Conservation (phyloP, 306 rosid species). For the Glycine tomentella region DNA sequence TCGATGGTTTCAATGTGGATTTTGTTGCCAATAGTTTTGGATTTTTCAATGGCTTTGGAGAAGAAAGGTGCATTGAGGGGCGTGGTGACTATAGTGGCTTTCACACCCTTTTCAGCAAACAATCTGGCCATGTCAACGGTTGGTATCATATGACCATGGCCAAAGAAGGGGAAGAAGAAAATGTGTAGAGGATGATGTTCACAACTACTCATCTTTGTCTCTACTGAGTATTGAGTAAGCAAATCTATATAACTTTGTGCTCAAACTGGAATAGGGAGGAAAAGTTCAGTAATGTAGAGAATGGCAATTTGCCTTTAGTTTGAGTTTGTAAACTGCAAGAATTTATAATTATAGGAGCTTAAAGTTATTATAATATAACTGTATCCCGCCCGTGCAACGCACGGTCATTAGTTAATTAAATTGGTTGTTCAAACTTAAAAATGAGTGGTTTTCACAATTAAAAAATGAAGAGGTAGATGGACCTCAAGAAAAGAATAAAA, state of each 20-base stretch:
- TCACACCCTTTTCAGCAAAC: not conserved
- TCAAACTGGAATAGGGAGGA: not conserved
- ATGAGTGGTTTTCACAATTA: too few species aligned
- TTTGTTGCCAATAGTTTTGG: not conserved
- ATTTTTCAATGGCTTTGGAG: slow-evolving; percentile 35
- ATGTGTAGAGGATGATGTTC: not conserved
- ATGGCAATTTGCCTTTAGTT: not conserved
- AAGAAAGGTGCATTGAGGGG: slow-evolving; percentile 36
- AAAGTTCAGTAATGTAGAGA: not conserved
- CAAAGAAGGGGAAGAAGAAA: not conserved
- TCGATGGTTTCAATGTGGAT: slow-evolving; percentile 42
- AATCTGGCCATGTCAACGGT: not conserved
- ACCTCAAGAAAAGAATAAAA: too few species aligned
- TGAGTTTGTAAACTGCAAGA: not conserved
- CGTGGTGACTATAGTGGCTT: not conserved
- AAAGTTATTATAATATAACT: too few species aligned
- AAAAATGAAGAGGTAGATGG: too few species aligned
- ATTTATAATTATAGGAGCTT: too few species aligned
- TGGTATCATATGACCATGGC: not conserved
- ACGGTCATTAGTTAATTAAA: too few species aligned
- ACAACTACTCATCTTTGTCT: not conserved
- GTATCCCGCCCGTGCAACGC: too few species aligned
- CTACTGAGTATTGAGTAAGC: too few species aligned
- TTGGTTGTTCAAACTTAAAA: too few species aligned
- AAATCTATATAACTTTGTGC: not conserved